phyloP scores from a whole-genome alignment of 2,329 filamentous ascomycete species.

The Paecilomyces fulvus region DNA sequence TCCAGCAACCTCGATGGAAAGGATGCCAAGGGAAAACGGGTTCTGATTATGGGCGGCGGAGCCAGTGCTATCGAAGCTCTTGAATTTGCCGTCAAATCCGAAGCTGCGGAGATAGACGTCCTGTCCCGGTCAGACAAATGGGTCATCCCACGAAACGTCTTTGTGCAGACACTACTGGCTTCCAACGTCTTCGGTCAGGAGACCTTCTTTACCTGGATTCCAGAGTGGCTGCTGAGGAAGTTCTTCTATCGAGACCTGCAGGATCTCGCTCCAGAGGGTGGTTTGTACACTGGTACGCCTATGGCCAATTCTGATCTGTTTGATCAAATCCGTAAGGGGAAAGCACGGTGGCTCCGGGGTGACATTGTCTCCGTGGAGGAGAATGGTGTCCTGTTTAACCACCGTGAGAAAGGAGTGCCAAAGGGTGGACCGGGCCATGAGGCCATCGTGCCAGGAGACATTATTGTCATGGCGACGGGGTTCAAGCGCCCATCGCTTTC shows the following conservation, averaged over 20 bases:
- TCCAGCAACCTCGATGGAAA: constrained; percentile 68
- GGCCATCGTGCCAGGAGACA: constrained; percentile 60
- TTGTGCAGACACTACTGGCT: constrained; percentile 65
- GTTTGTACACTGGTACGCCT: constrained; percentile 74
- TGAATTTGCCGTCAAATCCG: constrained; percentile 63
- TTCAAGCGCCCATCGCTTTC: constrained; percentile 64
- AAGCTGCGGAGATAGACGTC: constrained; percentile 61
- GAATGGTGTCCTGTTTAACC: constrained; percentile 61
- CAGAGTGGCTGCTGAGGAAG: constrained; percentile 63
- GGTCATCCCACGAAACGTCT: constrained; percentile 73
- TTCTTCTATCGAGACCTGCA: constrained; percentile 77
- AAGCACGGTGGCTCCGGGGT: constrained; percentile 71
- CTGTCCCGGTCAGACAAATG: constrained; percentile 69
- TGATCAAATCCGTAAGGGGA: constrained; percentile 61
- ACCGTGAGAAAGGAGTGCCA: constrained; percentile 62
- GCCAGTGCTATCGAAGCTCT: constrained; percentile 75
- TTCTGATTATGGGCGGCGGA: constrained; percentile 69
- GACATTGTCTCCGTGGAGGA: constrained; percentile 63
- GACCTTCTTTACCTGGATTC: constrained; percentile 67
- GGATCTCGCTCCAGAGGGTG: constrained; percentile 63
- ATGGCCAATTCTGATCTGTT: constrained; percentile 83
- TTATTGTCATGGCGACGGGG: constrained; percentile 77
- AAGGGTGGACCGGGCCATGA: constrained; percentile 65
- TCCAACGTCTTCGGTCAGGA: constrained; percentile 74
- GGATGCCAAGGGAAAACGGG: constrained; percentile 62